Base-by-base conservation (phyloP, 2,329 filamentous ascomycete genomes). In the Didymella lethalis region DNA sequence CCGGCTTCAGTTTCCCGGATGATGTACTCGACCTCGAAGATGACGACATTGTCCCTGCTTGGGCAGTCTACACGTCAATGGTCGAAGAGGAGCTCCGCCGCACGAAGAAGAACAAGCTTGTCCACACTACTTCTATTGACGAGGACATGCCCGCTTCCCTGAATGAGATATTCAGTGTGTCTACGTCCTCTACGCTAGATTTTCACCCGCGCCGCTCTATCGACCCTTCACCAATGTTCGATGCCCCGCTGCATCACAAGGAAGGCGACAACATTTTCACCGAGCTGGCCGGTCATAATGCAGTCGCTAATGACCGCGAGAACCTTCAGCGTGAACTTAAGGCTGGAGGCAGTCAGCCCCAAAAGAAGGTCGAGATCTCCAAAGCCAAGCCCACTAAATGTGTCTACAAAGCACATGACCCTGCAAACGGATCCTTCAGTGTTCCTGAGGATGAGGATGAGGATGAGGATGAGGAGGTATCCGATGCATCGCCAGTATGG, bases 191-290 rank as follows among this genome's bases (percentile, higher is more conserved):
- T 28, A 48, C 62, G 18, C 49, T 51, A 2, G 72, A 74, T 47
- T 51, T 73, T 6, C 66, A 70, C n/a, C 75, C 75, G 20, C 70
- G 75, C 12, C 66, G 71, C 18, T 65, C 71, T 14, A 58, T 61
- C 25, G 63, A 69, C 10, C 70, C 73, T 11, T 75, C 73, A 3
- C 73, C 73, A 12, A 72, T 75, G 68, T 76, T 76, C 59, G 60
- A 62, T 11, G 59, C 59, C 16, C 49, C 61, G 3, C 31, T 59
- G 7, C 46, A 60, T 4, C 65, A 69, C 29, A 61, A 61, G 14
- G 49, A 68, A 32, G 68, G 66, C 40, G 60, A 44, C 47, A 77
- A 77, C 43, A 58, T 76, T 44, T 77, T 76, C 60, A 57, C 60
- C 16, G 64, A 72, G 59, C 61, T 64, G 8, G 64, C 67, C 46